Conservation (phyloP, 2,329 filamentous ascomycete species). For the Diaporthe velutina region DNA sequence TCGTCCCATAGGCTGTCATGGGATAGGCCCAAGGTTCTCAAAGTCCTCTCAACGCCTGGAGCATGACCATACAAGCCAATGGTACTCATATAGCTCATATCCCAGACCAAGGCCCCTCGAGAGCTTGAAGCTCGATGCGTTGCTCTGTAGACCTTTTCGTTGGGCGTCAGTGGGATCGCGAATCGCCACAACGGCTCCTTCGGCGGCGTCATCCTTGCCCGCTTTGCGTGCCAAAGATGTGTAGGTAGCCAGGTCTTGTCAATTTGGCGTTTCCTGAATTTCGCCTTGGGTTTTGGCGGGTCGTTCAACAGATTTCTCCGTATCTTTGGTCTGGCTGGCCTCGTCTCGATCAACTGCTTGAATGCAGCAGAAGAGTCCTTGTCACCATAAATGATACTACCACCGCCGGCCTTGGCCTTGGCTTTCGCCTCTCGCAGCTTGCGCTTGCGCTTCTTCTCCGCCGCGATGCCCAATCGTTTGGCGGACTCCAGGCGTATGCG, state of each 20-base stretch:
- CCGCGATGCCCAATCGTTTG: conserved; percentile 75
- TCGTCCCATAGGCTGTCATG: conserved; percentile 72
- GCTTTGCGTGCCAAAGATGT: conserved; percentile 93
- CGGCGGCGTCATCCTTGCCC: conserved; percentile 87
- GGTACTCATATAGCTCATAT: conserved; percentile 93
- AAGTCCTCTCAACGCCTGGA: conserved; percentile 65
- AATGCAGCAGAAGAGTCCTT: conserved; percentile 38
- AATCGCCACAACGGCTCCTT: conserved; percentile 90
- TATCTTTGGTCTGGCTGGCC: conserved; percentile 72
- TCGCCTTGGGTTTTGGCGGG: conserved; percentile 66
- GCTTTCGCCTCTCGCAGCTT: conserved; percentile 51
- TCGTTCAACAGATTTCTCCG: conserved; percentile 78
- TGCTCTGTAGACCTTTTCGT: conserved; percentile 88
- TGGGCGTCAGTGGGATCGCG: conserved; percentile 85
- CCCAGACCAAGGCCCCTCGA: conserved; percentile 87
- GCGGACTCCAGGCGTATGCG: conserved; percentile 81
- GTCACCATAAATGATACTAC: conserved; percentile 40
- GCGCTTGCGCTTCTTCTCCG: conserved; percentile 65
- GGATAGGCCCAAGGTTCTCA: conserved; percentile 74
- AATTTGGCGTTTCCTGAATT: conserved; percentile 86
- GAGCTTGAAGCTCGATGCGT: conserved; percentile 84
- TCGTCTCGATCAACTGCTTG: conserved; percentile 52
- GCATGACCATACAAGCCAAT: conserved; percentile 80
- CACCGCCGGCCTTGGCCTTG: conserved; percentile 43
- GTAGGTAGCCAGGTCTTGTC: conserved; percentile 96